Base-by-base conservation (phyloP, 805 yeast genomes). In the Candida nitratophila region DNA sequence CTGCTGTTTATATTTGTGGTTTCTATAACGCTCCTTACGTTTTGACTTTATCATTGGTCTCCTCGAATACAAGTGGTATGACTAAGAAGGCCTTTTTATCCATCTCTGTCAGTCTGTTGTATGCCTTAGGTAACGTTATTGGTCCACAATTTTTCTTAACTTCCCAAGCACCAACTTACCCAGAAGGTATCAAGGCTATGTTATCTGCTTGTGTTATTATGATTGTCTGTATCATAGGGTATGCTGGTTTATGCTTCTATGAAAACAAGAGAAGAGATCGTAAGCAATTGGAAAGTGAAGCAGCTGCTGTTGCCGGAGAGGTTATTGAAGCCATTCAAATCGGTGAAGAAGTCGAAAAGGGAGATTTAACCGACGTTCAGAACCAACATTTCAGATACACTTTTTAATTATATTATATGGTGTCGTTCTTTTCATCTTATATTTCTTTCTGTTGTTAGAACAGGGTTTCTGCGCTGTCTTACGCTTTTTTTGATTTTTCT, bases 71-170 rank as follows among this genome's bases (percentile, higher is more conserved):
- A 24, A 77, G 86, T 4, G 91, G 91, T 3, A 73, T 75, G 46
- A 79, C 88, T 14, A 85, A 84, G 58, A 79, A 82, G 55, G 68
- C 55, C 7, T 51, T 53, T 49, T 46, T 49, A 43, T 66, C 65
- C 11, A 53, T 59, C 29, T 48, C 54, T 19, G 41, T 43, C 15
- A 34, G 39, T 21, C 24, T 39, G 15, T 30, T 39, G 9, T 39
- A 39, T 12, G 42, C 42, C 3, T 39, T 39, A 17, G 42, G 42
- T 39, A 39, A 39, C 16, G 42, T 39, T 39, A 39, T 39, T 30
- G 86, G 85, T 0, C 86, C 87, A 3, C 84, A 80, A 52, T 63
- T 79, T 52, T 81, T 81, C 60, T 70, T 75, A 48, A 66, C 65
- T 0, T 51, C 65, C 17, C 69, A 75, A 45, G 71, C 75, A 11